A percentile compares a stretch with the other conserved stretches of the same genome.
phyloP scores from a whole-genome alignment of 2,329 filamentous ascomycete genomes.

The Torrubiella hemipterigena region DNA sequence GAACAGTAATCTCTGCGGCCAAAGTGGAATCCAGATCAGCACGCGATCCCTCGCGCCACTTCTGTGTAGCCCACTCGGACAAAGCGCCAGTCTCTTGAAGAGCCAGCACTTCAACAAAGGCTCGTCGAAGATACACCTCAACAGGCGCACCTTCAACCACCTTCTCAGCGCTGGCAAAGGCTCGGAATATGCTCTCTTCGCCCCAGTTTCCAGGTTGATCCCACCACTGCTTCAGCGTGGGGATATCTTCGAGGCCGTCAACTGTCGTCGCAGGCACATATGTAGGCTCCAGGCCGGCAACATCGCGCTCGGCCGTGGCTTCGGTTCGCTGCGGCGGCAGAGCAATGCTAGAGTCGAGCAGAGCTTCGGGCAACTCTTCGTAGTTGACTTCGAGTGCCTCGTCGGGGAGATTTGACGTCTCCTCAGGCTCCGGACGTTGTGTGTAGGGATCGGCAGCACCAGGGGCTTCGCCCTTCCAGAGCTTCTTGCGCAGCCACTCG shows the following conservation, averaged over 20 bases:
- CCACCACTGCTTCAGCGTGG: conserved; percentile 40
- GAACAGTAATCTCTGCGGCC: conserved; percentile 23
- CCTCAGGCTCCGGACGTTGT: conserved; percentile 16
- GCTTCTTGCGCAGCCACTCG: conserved; percentile 25
- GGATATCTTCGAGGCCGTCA: conserved; percentile 34
- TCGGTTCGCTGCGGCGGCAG: conserved; percentile 21
- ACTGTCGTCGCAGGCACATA: conserved; percentile 36
- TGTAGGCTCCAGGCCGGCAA: conserved; percentile 16
- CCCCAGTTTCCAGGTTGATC: conserved; percentile 40
- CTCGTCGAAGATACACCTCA: conserved; percentile 35
- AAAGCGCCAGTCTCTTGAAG: conserved; percentile 22
- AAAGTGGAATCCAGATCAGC: conserved; percentile 22
- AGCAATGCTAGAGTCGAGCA: conserved; percentile 17
- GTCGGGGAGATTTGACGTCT: conserved; percentile 16
- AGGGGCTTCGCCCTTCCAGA: conserved; percentile 27
- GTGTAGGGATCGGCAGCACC: conserved; percentile 26
- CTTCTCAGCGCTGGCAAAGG: conserved; percentile 28
- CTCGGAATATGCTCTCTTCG: conserved; percentile 27
- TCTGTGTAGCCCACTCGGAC: conserved; percentile 17
- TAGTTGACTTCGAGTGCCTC: conserved; percentile 14
- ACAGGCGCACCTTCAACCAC: conserved; percentile 31
- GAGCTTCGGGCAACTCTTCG: conserved; percentile 12
- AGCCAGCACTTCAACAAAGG: conserved; percentile 39
- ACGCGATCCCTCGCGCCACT: conserved; percentile 19
- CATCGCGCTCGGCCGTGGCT: conserved; percentile 18